Percentiles rank a stretch among this genome's conserved stretches.
Conservation (phyloP, 345 rosid genomes). For the Anastatica hierochuntica region DNA sequence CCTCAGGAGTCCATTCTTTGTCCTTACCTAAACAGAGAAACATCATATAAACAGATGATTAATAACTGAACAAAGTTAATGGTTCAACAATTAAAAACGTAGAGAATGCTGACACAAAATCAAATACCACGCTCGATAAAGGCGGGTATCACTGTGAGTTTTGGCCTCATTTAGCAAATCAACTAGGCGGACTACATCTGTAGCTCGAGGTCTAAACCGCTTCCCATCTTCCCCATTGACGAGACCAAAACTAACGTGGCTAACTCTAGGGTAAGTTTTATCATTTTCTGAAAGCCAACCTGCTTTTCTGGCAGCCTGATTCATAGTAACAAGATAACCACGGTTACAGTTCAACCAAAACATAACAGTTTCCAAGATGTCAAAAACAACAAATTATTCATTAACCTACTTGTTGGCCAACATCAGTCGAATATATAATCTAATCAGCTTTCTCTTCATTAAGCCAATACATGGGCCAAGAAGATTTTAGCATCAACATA, state of each 20-base stretch:
- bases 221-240: slow-evolving; percentile 94
- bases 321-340: slow-evolving; percentile 8
- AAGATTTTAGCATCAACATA: slow-evolving; percentile 9
- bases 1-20: slow-evolving; percentile 76
- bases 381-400: too few relatives aligned
- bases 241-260: slow-evolving; percentile 92
- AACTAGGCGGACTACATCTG: slow-evolving; percentile 87
- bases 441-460: slow-evolving; percentile 92
- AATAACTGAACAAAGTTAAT: slow-evolving; percentile 1
- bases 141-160: slow-evolving; percentile 57
- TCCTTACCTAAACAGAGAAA: slow-evolving; percentile 50
- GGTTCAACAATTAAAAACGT: slow-evolving; percentile 5
- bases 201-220: slow-evolving; percentile 71
- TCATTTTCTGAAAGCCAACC: slow-evolving; percentile 75
- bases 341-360: slow-evolving; percentile 1
- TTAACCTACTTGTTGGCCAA: slow-evolving; percentile 78
- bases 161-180: slow-evolving; percentile 98
- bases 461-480: slow-evolving; percentile 63
- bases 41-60: background rate
- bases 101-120: background rate
- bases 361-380: too few relatives aligned
- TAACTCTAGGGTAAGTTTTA: slow-evolving; percentile 48
- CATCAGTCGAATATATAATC: slow-evolving; percentile 95
- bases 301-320: slow-evolving; percentile 81
- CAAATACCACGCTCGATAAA: slow-evolving; percentile 73